Evolutionary conservation across 495 filamentous ascomycete genomes (phyloP).

Genomic region (Tuber magnatum): DNA sequence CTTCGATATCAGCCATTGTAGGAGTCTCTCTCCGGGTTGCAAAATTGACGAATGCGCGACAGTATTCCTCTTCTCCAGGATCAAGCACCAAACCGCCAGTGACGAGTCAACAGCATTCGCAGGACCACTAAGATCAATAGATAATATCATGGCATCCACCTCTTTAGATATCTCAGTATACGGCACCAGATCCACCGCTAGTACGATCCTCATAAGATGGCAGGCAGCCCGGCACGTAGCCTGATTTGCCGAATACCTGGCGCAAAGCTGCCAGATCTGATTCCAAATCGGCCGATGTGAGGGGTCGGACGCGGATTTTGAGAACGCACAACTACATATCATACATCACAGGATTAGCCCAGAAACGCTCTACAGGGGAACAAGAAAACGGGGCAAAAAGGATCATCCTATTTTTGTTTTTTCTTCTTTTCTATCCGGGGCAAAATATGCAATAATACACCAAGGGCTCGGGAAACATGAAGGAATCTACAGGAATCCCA

Average conservation of each 20-base stretch:
- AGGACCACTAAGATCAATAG: slow-evolving; percentile 73
- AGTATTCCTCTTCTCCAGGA: slow-evolving; percentile 54
- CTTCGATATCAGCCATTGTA: slow-evolving; percentile 69
- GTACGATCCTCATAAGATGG: slow-evolving; percentile 60
- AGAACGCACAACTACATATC: slow-evolving; percentile 47
- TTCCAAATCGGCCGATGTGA: slow-evolving; percentile 51
- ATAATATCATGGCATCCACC: slow-evolving; percentile 61
- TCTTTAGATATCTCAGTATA: slow-evolving; percentile 57
- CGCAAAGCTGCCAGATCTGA: slow-evolving; percentile 66
- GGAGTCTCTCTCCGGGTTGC: slow-evolving; percentile 59
- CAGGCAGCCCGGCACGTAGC: slow-evolving; percentile 72
- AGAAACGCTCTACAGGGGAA: slow-evolving; percentile 26
- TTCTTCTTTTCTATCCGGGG: background rate
- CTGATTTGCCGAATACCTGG: slow-evolving; percentile 61
- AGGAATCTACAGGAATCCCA: slow-evolving; percentile 27
- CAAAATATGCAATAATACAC: background rate
- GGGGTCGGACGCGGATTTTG: slow-evolving; percentile 39
- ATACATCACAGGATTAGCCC: slow-evolving; percentile 27
- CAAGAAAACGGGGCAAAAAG: slow-evolving; percentile 26
- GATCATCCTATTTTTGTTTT: background rate
- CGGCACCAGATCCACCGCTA: slow-evolving; percentile 56
- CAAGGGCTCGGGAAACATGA: background rate
- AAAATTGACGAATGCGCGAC: slow-evolving; percentile 59
- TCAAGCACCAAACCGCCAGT: slow-evolving; percentile 61
- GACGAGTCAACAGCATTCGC: slow-evolving; percentile 70